Evolutionary conservation across 495 filamentous ascomycete genomes (phyloP), one percentile per base, ranked within the genome.

Genomic region (Bryoglossum gracile): DNA sequence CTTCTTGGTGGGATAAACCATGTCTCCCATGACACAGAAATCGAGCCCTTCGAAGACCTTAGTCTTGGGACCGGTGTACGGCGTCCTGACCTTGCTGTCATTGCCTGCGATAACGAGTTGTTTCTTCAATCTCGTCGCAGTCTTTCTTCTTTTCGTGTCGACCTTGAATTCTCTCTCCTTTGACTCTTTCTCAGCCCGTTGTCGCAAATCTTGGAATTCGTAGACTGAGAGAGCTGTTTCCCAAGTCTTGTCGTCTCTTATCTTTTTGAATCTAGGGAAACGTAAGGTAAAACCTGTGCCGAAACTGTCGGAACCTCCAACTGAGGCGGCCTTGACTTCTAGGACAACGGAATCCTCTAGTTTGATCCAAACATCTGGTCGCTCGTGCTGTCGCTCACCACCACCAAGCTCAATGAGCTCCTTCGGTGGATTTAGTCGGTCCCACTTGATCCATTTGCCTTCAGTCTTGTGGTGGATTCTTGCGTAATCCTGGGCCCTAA

Each of bases 291-390:
- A 66, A 8, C 79, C 78, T 48, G 77, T 81, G 18, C 83, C 80
- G 59, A 95, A 97, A 48, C 82, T 75, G 50, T 89, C 87, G 18
- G 84, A 86, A 0, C 67, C 65, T 5, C 72, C 75, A 2, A 91
- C 78, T 9, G 82, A 87, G 0, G 92, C 87, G n/a, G 89, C 92
- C 64, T 97, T 98, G 43, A 94, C 83, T 22, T 84, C 82, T 2
- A 98, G 46, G 18, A 97, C 89, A 17, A 98, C 67, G 3, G 88
- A 94, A 30, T 95, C 87, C 41, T 77, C 78, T 0, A 94, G 92
- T 22, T 80, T 80, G 61, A 98, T 97, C 92, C 92, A 98, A 50
- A 88, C 80, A 62, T 98, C 89, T 0, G 92, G 92, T 28, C 77
- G 68, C 59, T 96, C 90, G 43, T 77, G 74, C 58, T 94, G 86